Percentiles rank a stretch among this genome's conserved stretches.
These are phyloP conservation scores for Phellopilus nigrolimitatus DNA, from an alignment of 1,284 basidiomycete genomes.

Conservation along the genomic window DNA sequence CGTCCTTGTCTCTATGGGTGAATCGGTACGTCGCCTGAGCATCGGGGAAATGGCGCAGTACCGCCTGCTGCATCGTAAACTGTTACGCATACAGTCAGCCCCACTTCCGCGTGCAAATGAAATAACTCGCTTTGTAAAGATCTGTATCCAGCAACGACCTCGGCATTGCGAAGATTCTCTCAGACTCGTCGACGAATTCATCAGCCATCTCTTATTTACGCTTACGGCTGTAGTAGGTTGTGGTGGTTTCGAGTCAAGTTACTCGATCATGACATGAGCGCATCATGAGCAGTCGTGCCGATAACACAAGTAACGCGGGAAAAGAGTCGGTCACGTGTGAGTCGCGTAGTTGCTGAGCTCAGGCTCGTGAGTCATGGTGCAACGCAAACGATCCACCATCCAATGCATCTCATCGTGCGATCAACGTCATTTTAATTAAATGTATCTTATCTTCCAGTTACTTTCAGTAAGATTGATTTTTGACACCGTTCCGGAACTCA, in stretches of 20 bases:
- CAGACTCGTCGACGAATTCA: neutral
- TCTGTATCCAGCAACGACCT: constrained; percentile 89
- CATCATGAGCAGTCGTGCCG: neutral
- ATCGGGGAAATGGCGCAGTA: constrained; percentile 75
- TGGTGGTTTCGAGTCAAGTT: no score
- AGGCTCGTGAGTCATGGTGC: no score
- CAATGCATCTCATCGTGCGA: no score
- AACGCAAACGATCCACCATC: no score
- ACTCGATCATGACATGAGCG: neutral
- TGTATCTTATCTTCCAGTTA: no score
- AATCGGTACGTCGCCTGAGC: constrained; percentile 74
- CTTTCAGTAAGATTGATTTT: no score
- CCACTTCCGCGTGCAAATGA: constrained; percentile 6
- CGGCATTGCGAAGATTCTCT: constrained; percentile 29
- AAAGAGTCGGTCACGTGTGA: neutral
- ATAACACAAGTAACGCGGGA: neutral
- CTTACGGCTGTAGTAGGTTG: neutral
- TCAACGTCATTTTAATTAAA: no score
- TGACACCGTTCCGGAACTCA: no score
- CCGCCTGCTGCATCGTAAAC: constrained; percentile 97
- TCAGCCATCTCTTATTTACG: constrained; percentile 2
- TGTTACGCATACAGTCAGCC: constrained; percentile 31
- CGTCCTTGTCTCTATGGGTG: constrained; percentile 75
- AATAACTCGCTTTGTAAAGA: constrained; percentile 76
- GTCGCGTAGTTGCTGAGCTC: no score